Evolutionary conservation across 192 early-diverging fungal species (phyloP), one percentile per base, ranked within the genome.

Genomic region (Linnemannia schmuckeri): DNA sequence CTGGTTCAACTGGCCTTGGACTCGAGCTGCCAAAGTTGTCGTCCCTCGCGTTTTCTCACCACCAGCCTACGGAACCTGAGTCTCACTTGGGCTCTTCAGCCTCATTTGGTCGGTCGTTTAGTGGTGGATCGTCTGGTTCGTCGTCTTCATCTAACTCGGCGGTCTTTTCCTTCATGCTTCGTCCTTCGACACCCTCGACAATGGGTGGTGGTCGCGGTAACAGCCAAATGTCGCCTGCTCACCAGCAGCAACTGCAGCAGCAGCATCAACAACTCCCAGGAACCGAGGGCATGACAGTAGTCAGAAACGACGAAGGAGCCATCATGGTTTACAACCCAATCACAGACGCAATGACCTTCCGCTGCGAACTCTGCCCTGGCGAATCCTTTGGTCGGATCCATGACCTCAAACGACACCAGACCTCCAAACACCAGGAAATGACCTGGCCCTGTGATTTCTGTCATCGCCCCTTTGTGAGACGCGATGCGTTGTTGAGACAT

Each of bases 381-480:
- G 85, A 87, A 40, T 81, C 85, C 1, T 87, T 87, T 75, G 85
- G 85, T 0, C 70, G 85, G 54, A 87, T 87, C 35, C 85, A 87
- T 54, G 85, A 87, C 52, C 40, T 87, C 66, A 87, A 87, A 44
- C 30, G 85, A 22, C 85, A 87, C 68, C 85, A 87, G 70, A 72
- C 79, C 37, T 87, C 85, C 5, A 87, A 87, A 66, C 85, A 87
- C 37, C 79, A 87, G 42, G 85, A 87, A 41, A 87, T 87, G 85
- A 87, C 85, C 33, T 87, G 85, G 85, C 85, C 85, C 3, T 87
- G 85, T 30, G 85, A 87, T 33, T 87, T 78, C 44, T 87, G 85
- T 33, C 85, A 87, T 55, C 78, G 85, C 17, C 85, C 85, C 9
- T 87, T 87, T 75, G 85, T 87, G n/a, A 37, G 85, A 42, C 44